Percentiles rank a stretch among this genome's conserved stretches.
phyloP scores from a whole-genome alignment of 495 filamentous ascomycete species.

The Pyrenula massariospora region DNA sequence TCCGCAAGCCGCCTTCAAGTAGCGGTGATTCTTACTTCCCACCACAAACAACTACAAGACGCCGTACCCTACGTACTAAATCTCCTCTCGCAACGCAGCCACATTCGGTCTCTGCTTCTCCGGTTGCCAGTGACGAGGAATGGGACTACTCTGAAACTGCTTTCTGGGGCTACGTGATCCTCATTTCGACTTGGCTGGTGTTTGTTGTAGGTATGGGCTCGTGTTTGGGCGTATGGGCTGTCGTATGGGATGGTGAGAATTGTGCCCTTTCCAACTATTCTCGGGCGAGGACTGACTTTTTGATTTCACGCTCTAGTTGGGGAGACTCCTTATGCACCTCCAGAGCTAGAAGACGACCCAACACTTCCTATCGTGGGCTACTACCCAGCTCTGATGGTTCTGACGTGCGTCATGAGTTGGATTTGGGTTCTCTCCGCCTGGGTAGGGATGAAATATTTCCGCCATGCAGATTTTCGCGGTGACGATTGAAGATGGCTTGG shows the following conservation, averaged over 20 bases:
- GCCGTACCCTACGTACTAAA: conserved; percentile 42
- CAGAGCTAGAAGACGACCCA: conserved; percentile 84
- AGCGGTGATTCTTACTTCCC: conserved; percentile 59
- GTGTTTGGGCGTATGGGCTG: not conserved
- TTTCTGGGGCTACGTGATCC: conserved; percentile 92
- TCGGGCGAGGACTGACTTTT: no score
- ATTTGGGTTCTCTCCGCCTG: conserved; percentile 96
- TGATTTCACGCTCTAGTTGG: no score
- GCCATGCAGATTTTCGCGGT: conserved; percentile 78
- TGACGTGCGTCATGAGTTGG: conserved; percentile 95
- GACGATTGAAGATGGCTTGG: conserved; percentile 31
- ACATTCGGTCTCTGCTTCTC: conserved; percentile 25
- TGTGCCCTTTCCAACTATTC: no score
- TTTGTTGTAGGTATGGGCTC: conserved; percentile 94
- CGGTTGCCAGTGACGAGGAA: conserved; percentile 37
- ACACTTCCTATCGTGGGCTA: conserved; percentile 93
- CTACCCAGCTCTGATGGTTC: conserved; percentile 85
- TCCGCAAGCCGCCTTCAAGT: conserved; percentile 38
- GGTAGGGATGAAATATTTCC: conserved; percentile 99
- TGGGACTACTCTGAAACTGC: conserved; percentile 89
- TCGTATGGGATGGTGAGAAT: no score
- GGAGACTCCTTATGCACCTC: conserved; percentile 87
- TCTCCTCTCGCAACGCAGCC: conserved; percentile 46
- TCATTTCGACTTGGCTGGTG: conserved; percentile 82
- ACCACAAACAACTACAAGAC: conserved; percentile 25